Base-by-base conservation (phyloP, 1,284 basidiomycete genomes). In the Rhizoctonia solani region DNA sequence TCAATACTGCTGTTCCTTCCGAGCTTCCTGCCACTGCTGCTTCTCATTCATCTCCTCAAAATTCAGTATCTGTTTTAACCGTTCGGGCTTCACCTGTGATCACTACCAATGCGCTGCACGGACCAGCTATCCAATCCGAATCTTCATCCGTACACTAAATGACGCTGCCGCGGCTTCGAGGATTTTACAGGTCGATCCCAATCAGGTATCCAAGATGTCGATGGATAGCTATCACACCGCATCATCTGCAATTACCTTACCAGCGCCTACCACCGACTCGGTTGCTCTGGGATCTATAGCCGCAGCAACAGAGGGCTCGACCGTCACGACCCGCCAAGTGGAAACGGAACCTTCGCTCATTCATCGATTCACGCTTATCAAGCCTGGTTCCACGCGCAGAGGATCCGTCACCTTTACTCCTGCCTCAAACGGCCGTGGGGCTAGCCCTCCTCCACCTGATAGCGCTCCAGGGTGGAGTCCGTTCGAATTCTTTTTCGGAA, bases 281-380 rank as follows among this genome's bases (percentile, higher is more conserved):
- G 61, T 41, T 13, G 25, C 19, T n/a, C 25, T 54, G 52, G 52
- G 61, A 2, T 88, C 87, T 1, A 85, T 82, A 53, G 83, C 89
- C 1, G 80, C 80, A 9, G 89, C 87, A 4, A 90, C 87, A 0
- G 86, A 88, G 72, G 88, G 85, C n/a, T 89, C 87, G 1, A 72
- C 69, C 11, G 85, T 84, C 3, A 82, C 88, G 61, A 66, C 37
- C 9, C n/a, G 54, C 69, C 46, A 46, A 66, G 80, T 82, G 13
- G 30, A 67, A 34, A 9, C 73, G 82, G 1, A 6, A 77, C 80
- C 13, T 80, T 84, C 5, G 80, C 85, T 66, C 81, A 92, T 0
- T 42, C 93, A 95, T 76, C 86, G 93, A 25, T 95, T 95, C 79
- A 90, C 93, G 9, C 80, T 95, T 37, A 83, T 94, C 71, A 90